Evolutionary conservation across 1,284 basidiomycete genomes (phyloP).

Genomic region (Gymnopus androsaceus): DNA sequence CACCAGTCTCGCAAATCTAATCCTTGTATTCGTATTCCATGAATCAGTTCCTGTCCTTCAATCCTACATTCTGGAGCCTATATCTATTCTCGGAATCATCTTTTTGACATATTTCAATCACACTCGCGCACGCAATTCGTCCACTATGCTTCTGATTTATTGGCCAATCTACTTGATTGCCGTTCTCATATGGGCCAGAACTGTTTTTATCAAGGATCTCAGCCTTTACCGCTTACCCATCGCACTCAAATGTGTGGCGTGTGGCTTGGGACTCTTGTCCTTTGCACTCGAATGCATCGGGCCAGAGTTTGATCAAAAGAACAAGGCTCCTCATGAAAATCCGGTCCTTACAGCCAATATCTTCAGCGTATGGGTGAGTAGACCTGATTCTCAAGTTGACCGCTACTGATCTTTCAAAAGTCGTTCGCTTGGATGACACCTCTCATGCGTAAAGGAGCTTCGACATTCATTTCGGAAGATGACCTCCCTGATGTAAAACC

Average conservation of each 20-base stretch:
- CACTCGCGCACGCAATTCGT: constrained; percentile 75
- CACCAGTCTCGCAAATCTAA: constrained; percentile 42
- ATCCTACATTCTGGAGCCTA: constrained; percentile 59
- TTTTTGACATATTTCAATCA: constrained; percentile 72
- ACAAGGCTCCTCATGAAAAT: constrained; percentile 57
- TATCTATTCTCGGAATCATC: constrained; percentile 48
- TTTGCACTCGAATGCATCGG: constrained; percentile 75
- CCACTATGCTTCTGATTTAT: constrained; percentile 78
- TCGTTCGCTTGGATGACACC: constrained; percentile 81
- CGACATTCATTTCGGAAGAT: constrained; percentile 69
- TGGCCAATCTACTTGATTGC: constrained; percentile 74
- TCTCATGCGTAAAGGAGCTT: constrained; percentile 70
- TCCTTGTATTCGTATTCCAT: constrained; percentile 37
- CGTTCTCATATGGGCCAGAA: constrained; percentile 65
- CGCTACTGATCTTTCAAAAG: constrained; percentile 24
- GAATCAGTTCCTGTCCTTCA: constrained; percentile 52
- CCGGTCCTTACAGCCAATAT: constrained; percentile 84
- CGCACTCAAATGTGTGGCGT: constrained; percentile 48
- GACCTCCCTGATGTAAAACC: constrained; percentile 73
- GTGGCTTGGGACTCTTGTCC: constrained; percentile 53
- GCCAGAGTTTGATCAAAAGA: constrained; percentile 55
- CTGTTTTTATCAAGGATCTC: constrained; percentile 40
- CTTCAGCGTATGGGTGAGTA: constrained; percentile 65
- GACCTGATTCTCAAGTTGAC: not conserved
- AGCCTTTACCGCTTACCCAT: constrained; percentile 38